phyloP scores from a whole-genome alignment of 805 yeast genomes.

The Starmera dryadoides region DNA sequence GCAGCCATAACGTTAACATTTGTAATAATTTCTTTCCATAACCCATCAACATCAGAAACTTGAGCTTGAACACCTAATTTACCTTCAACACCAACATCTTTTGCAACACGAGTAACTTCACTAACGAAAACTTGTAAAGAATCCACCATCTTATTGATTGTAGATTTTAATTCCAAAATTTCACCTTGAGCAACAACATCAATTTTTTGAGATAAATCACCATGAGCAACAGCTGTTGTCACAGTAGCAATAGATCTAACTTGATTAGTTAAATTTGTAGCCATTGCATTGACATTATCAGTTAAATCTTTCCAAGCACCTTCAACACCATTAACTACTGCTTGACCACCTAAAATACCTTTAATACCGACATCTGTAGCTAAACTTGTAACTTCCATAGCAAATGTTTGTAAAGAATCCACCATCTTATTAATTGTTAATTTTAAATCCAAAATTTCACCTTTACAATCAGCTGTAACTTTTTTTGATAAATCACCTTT shows the following conservation, averaged over 20 bases:
- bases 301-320: constrained; percentile 91
- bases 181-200: constrained; percentile 90
- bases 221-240: constrained; percentile 91
- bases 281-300: constrained; percentile 89
- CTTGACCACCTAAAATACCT: constrained; percentile 88
- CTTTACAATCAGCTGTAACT: constrained; percentile 86
- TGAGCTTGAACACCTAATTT: constrained; percentile 90
- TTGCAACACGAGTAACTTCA: constrained; percentile 85
- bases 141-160: constrained; percentile 91
- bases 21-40: constrained; percentile 88
- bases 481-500: constrained; percentile 82
- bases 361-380: constrained; percentile 92
- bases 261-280: constrained; percentile 83
- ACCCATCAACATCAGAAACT: constrained; percentile 83
- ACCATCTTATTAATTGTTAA: constrained; percentile 90
- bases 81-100: constrained; percentile 91
- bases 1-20: constrained; percentile 93
- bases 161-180: constrained; percentile 74
- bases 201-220: constrained; percentile 84
- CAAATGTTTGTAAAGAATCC: constrained; percentile 82
- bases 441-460: constrained; percentile 80
- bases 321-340: constrained; percentile 84
- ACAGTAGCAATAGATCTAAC: constrained; percentile 91
- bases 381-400: constrained; percentile 80
- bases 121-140: constrained; percentile 80